These are phyloP conservation scores for Thozetella sp. DNA, from an alignment of 495 filamentous ascomycete species.

Conservation along the genomic window DNA sequence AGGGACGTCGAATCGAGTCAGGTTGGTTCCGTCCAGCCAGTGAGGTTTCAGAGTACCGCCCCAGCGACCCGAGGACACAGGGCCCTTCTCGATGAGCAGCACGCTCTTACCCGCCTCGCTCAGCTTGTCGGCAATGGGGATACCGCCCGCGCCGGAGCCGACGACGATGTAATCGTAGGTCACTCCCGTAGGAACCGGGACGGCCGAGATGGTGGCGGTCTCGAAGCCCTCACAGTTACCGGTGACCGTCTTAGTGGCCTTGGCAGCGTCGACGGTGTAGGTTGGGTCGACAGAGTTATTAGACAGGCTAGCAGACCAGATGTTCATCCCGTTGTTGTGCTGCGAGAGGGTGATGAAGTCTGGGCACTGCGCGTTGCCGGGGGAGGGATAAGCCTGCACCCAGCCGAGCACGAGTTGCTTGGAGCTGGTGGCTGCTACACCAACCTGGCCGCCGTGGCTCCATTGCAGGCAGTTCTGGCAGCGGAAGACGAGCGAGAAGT, in stretches of 20 bases:
- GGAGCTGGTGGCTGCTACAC: slow-evolving; percentile 18
- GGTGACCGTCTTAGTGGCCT: slow-evolving; percentile 39
- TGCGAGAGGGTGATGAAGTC: slow-evolving; percentile 27
- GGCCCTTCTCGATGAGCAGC: slow-evolving; percentile 68
- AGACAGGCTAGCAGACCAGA: slow-evolving; percentile 41
- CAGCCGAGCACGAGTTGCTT: slow-evolving; percentile 29
- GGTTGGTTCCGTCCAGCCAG: slow-evolving; percentile 64
- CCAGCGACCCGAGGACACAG: slow-evolving; percentile 58
- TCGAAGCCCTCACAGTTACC: slow-evolving; percentile 30
- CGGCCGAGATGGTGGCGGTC: slow-evolving; percentile 17
- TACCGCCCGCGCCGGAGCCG: slow-evolving; percentile 66
- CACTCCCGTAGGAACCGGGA: slow-evolving; percentile 44
- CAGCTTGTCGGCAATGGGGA: slow-evolving; percentile 66
- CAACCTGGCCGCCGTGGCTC: slow-evolving; percentile 27
- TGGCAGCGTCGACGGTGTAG: slow-evolving; percentile 51
- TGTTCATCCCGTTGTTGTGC: slow-evolving; percentile 40
- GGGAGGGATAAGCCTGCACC: slow-evolving; percentile 30
- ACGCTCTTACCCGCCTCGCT: slow-evolving; percentile 65
- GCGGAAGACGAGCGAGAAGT: slow-evolving; percentile 61
- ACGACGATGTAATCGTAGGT: slow-evolving; percentile 71
- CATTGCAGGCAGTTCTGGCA: slow-evolving; percentile 65
- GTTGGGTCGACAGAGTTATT: slow-evolving; percentile 44
- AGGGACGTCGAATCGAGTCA: slow-evolving; percentile 81
- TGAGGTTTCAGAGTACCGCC: slow-evolving; percentile 60
- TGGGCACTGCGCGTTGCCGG: slow-evolving; percentile 32